Conservation (phyloP, 1,139 yeast species). For the Scheffersomyces segobiensis region DNA sequence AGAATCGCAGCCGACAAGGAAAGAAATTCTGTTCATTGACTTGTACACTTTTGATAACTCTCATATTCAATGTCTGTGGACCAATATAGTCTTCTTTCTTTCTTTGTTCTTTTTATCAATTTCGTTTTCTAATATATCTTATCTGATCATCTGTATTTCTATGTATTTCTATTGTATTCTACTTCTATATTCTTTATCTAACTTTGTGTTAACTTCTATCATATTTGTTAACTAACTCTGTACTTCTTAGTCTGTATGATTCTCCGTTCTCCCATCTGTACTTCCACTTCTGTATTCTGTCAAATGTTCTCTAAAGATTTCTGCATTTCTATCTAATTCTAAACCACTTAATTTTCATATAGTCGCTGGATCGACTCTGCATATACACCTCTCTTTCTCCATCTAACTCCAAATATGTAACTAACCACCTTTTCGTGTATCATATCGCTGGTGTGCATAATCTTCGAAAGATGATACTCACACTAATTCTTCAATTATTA, state of each 20-base stretch:
- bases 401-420: neutral
- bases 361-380: neutral
- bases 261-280: neutral
- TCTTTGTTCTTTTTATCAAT: neutral
- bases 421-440: neutral
- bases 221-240: neutral
- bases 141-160: neutral
- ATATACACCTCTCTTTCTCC: neutral
- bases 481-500: too few species aligned
- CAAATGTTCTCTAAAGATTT: neutral
- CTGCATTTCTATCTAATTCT: neutral
- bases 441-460: too few species aligned
- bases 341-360: neutral
- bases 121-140: neutral
- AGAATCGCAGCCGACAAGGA: constrained; percentile 67
- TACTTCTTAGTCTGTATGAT: neutral
- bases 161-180: neutral
- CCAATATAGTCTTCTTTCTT: neutral
- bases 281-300: neutral
- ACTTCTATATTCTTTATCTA: neutral
- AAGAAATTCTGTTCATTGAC: constrained; percentile 26
- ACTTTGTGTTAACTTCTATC: neutral
- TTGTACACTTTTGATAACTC: neutral
- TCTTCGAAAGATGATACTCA: neutral
- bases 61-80: neutral